Evolutionary conservation across 179 eudicot species (phyloP).

Genomic region (Actinidia chinensis): DNA sequence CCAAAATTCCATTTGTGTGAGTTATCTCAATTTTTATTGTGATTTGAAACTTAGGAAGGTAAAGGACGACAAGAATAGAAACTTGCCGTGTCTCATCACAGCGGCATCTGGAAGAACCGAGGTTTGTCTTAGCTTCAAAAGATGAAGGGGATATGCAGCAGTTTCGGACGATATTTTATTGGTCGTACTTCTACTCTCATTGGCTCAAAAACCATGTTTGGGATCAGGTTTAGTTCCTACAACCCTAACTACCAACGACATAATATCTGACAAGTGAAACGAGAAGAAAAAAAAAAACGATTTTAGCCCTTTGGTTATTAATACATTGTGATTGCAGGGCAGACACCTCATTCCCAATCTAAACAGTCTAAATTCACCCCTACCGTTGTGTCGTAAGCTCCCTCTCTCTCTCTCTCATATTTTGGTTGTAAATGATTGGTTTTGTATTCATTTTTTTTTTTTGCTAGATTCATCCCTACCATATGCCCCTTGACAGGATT

Average conservation of each 20-base stretch:
- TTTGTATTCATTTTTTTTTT: slow-evolving; percentile 1
- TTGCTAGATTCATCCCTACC: slow-evolving; percentile 68
- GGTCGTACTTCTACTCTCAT: slow-evolving; percentile 76
- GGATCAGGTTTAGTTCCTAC: slow-evolving; percentile 56
- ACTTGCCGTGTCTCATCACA: slow-evolving; percentile 82
- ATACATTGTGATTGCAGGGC: slow-evolving; percentile 44
- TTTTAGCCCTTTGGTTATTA: slow-evolving; percentile 13
- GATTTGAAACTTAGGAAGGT: slow-evolving; percentile 61
- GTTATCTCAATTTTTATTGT: neutral
- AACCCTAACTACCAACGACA: neutral
- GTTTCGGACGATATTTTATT: slow-evolving; percentile 58
- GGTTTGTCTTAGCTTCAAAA: slow-evolving; percentile 64
- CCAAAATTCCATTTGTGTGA: neutral
- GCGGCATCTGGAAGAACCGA: slow-evolving; percentile 65
- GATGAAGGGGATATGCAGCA: slow-evolving; percentile 50
- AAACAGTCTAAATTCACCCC: slow-evolving; percentile 51
- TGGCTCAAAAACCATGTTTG: slow-evolving; percentile 77
- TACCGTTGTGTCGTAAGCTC: slow-evolving; percentile 72
- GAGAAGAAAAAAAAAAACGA: neutral
- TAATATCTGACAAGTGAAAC: neutral
- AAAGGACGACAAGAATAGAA: slow-evolving; percentile 81
- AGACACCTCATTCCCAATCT: slow-evolving; percentile 29
- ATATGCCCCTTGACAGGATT: slow-evolving; percentile 84
- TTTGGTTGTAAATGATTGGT: neutral
- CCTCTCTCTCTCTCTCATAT: neutral